These are phyloP conservation scores for Sporothrix inflata DNA, from an alignment of 2,329 filamentous ascomycete genomes.

Conservation along the genomic window DNA sequence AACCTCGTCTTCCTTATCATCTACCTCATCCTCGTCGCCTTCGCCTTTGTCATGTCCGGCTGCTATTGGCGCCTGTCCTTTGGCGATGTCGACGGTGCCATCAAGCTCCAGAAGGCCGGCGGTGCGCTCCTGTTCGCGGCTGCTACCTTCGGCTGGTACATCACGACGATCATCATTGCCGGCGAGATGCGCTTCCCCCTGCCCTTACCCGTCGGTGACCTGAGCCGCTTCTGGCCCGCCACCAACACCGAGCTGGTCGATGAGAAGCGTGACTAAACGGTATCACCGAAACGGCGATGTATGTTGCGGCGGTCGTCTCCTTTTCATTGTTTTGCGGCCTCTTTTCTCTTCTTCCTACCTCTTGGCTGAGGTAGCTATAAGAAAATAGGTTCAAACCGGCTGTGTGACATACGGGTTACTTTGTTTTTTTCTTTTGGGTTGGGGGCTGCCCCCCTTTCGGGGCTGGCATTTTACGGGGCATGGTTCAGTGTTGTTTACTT, in stretches of 20 bases:
- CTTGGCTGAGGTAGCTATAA: not conserved
- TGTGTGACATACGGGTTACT: not conserved
- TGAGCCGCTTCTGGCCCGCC: constrained; percentile 53
- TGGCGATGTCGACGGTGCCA: constrained; percentile 48
- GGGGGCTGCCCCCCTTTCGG: not conserved
- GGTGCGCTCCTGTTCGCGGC: constrained; percentile 51
- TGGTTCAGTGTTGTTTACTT: not conserved
- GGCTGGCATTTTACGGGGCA: not conserved
- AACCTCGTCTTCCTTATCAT: constrained; percentile 55
- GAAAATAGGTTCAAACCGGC: not conserved
- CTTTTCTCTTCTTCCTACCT: not conserved
- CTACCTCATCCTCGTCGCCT: constrained; percentile 51
- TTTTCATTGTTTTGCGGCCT: not conserved
- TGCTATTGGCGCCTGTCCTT: constrained; percentile 54
- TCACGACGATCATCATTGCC: constrained; percentile 57
- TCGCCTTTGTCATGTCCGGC: constrained; percentile 50
- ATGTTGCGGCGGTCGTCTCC: not conserved
- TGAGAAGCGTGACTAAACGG: constrained; percentile 26
- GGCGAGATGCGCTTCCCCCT: constrained; percentile 56
- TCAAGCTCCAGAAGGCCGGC: constrained; percentile 49
- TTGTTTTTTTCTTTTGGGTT: not conserved
- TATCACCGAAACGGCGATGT: not conserved
- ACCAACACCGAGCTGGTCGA: constrained; percentile 40
- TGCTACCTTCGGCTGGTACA: constrained; percentile 54
- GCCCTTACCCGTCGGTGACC: constrained; percentile 54